Evolutionary conservation across 768 basidiomycete species (phyloP), one percentile per base, ranked within the genome.

Genomic region (Amanita polypyramis): DNA sequence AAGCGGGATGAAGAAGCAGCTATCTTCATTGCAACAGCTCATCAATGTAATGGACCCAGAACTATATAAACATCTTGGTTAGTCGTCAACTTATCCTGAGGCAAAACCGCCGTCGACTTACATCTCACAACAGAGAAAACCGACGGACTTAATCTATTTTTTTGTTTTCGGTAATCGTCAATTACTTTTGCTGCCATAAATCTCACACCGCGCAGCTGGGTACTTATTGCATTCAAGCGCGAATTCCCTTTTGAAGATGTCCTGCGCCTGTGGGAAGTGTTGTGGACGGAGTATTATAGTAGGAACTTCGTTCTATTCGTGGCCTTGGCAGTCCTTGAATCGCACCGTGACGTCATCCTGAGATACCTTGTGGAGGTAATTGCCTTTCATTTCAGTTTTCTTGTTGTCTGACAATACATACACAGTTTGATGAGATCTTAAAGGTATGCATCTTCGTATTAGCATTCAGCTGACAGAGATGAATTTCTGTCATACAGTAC

Each of bases 21-120:
- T 99, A 20, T 76, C 80, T 21, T 88, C 86, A 6, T 68, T 99
- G 15, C 96, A 98, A 58, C 83, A 95, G 56, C 66, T 99, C 11
- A 86, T 98, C 34, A 76, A 78, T 30, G 75, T 94, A 27, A 95
- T 98, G 90, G 96, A 99, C 59, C 93, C 94, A 1, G 90, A 97
- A 58, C 65, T 99, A 17, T 96, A 94, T 62, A 79, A 84, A 36
- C 94, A 98, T 65, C 65, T 97, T 46, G 87, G 88, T 88, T 55
- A 33, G 48, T 33, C n/a, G n/a, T n/a, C n/a, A n/a, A n/a, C n/a
- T 34, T 14, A 30, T 38, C 14, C 43, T 70, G 52, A 39, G 12
- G 11, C 27, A 44, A 17, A 34, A 33, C 14, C 11, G 43, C 17
- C 32, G 35, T 3, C 36, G 23, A 39, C 1, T 29, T 37, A 21